These are phyloP conservation scores for Lachnellula hyalina DNA, from an alignment of 2,329 filamentous ascomycete genomes.

Conservation along the genomic window DNA sequence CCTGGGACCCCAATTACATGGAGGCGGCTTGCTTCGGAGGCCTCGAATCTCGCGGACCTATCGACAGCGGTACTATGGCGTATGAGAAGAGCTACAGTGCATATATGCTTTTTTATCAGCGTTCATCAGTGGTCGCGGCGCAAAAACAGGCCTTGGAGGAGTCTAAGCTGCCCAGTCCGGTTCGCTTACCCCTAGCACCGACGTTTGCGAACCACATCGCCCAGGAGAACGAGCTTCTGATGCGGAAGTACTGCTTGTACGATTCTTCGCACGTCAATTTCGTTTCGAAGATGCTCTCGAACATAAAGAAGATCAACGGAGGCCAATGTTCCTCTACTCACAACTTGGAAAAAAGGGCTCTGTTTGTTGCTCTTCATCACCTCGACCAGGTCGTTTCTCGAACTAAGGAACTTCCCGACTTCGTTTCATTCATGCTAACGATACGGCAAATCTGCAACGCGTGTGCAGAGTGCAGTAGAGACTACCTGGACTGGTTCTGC, in stretches of 20 bases:
- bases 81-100: slow-evolving; percentile 76
- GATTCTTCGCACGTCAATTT: slow-evolving; percentile 68
- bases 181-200: slow-evolving; percentile 43
- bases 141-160: slow-evolving; percentile 44
- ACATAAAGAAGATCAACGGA: slow-evolving; percentile 45
- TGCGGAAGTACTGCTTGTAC: slow-evolving; percentile 74
- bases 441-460: slow-evolving; percentile 45
- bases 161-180: slow-evolving; percentile 34
- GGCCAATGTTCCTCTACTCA: slow-evolving; percentile 47
- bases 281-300: slow-evolving; percentile 55
- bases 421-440: slow-evolving; percentile 49
- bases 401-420: slow-evolving; percentile 61
- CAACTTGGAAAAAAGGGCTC: slow-evolving; percentile 42
- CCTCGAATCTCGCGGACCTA: slow-evolving; percentile 46
- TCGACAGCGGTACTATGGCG: slow-evolving; percentile 40
- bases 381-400: slow-evolving; percentile 72
- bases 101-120: slow-evolving; percentile 97
- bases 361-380: slow-evolving; percentile 56
- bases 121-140: slow-evolving; percentile 58
- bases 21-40: slow-evolving; percentile 78
- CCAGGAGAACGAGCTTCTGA: slow-evolving; percentile 65
- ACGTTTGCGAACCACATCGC: slow-evolving; percentile 55
- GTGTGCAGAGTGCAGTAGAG: slow-evolving; percentile 51
- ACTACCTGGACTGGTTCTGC: slow-evolving; percentile 57
- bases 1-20: slow-evolving; percentile 70